Evolutionary conservation across 2,329 filamentous ascomycete species (phyloP), one percentile per base, ranked within the genome.

Genomic region (Penicillium sp.): DNA sequence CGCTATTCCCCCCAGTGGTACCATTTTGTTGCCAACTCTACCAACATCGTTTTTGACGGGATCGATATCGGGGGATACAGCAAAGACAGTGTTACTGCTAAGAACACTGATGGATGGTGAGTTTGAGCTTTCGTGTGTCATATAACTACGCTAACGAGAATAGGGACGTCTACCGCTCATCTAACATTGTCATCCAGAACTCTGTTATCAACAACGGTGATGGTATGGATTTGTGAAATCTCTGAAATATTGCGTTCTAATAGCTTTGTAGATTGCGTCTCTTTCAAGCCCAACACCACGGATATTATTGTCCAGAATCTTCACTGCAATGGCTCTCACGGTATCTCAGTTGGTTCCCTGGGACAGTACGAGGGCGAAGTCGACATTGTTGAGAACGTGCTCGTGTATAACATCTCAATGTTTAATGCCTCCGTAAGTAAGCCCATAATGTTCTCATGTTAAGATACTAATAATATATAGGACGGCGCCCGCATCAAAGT

Each of bases 401-500:
- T 86, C 64, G 82, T 88, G 55, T 85, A 81, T 72, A 87, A 87
- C 63, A 77, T 81, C 44, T 81, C 79, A 39, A 83, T 87, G 81
- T 78, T 78, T 53, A 85, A 88, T 64, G 82, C 84, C 26, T 73
- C 70, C 21, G 71, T 73, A 57, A 29, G 68, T 55, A 67, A 2
- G 0, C 6, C 14, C 11, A 82, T 2, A n/a, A 9, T 14, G 1
- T 14, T 25, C 5, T 8, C 0, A n/a, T 14, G n/a, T 14, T 35
- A 2, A 3, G 2, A 31, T 27, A 13, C n/a, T 33, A 47, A 49
- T 68, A 2, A 0, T 8, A 26, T 23, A 19, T 77, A 83, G 53
- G 85, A 89, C 62, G 87, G 85, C 29, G 88, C 88, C 0, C 84
- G 88, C 58, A 90, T 91, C 76, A 91, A 91, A 73, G 87, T 90